Evolutionary conservation across 1,284 basidiomycete genomes (phyloP).

Genomic region (Apiotrichum mycotoxinovorans): DNA sequence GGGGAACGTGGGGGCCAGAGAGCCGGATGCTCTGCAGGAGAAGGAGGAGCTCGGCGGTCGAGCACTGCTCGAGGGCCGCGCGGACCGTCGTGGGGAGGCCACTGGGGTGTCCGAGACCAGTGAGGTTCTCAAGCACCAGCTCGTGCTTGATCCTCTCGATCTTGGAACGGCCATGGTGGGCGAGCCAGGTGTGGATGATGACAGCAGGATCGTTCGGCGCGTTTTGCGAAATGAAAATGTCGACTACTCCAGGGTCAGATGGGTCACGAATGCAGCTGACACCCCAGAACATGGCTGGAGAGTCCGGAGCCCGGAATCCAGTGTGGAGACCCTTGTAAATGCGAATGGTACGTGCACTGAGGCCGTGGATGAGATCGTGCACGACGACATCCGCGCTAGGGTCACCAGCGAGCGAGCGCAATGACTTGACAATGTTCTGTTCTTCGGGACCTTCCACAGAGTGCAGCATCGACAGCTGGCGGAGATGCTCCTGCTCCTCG

Average conservation of each 20-base stretch:
- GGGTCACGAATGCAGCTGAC: not conserved
- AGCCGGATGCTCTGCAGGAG: slow-evolving; percentile 4
- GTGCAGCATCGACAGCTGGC: slow-evolving; percentile 10
- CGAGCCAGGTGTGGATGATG: slow-evolving; percentile 14
- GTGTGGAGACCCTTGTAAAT: slow-evolving; percentile 14
- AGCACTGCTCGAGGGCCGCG: slow-evolving; percentile 4
- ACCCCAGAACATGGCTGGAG: slow-evolving; percentile 11
- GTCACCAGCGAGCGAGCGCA: slow-evolving; percentile 2
- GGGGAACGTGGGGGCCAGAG: not conserved
- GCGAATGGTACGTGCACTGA: not conserved
- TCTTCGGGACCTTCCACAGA: slow-evolving; percentile 4
- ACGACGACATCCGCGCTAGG: slow-evolving; percentile 1
- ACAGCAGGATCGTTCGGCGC: slow-evolving; percentile 10
- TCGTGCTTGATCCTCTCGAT: slow-evolving; percentile 7
- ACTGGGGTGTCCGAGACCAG: not conserved
- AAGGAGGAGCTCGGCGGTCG: slow-evolving; percentile 3
- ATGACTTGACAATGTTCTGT: slow-evolving; percentile 4
- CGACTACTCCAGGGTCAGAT: not conserved
- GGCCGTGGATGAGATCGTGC: slow-evolving; percentile 9
- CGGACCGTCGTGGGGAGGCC: slow-evolving; percentile 6
- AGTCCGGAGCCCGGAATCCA: slow-evolving; percentile 9
- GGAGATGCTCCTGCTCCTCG: slow-evolving; percentile 7
- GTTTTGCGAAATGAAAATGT: slow-evolving; percentile 11
- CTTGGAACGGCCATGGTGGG: slow-evolving; percentile 1
- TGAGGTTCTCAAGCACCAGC: slow-evolving; percentile 7